Evolutionary conservation across 192 early-diverging fungal species (phyloP), one percentile per base, ranked within the genome.

Genomic region (Polychytrium aggregatum): DNA sequence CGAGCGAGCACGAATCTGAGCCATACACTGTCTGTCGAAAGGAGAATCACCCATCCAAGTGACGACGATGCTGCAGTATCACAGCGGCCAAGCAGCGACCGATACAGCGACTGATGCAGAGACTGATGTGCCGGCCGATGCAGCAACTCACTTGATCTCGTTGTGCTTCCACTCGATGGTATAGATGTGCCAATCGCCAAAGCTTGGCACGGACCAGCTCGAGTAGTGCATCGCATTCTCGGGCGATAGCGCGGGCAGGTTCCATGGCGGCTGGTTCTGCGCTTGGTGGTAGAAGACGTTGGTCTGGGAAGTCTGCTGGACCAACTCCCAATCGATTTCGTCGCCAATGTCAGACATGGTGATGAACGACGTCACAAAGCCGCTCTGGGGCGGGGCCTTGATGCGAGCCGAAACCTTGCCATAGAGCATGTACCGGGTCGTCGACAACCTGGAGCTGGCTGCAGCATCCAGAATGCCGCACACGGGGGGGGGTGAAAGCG

Each of bases 241-340:
- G 8, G 31, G 11, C n/a, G n/a, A n/a, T n/a, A n/a, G n/a, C n/a
- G n/a, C n/a, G n/a, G n/a, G n/a, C n/a, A n/a, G n/a, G n/a, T n/a
- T n/a, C n/a, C n/a, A n/a, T n/a, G n/a, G n/a, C n/a, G n/a, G n/a
- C n/a, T n/a, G n/a, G n/a, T n/a, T n/a, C n/a, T n/a, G n/a, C n/a
- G 59, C 41, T 31, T 59, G 58, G 16, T 56, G 34, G 47, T 58
- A 66, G 42, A 71, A 71, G 25, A 65, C 46, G 49, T 71, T 71
- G 28, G 49, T 57, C 37, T 60, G 34, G 18, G 25, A 56, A 21
- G 18, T 26, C 11, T 33, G 34, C 2, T 17, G n/a, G 30, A 54
- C 36, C 9, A 59, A 43, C 53, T 71, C 69, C 62, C 62, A 71
- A 48, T 71, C 69, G 37, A 71, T 71, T 48, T 71, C 69, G 42